Evolutionary conservation across 768 basidiomycete genomes (phyloP).

Genomic region (Rhizopogon rudus): DNA sequence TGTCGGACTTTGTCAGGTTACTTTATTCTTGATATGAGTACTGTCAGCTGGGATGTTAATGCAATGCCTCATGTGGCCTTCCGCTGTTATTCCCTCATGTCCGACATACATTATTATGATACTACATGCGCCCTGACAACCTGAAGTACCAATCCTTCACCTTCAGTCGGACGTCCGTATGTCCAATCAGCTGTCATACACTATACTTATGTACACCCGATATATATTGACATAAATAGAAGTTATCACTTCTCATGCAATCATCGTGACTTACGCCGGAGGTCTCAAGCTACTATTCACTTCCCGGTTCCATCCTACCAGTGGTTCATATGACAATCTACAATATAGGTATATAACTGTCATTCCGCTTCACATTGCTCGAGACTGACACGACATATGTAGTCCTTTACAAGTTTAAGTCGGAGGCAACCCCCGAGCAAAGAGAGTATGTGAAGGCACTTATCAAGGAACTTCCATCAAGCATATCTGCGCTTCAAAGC

Average conservation of each 20-base stretch:
- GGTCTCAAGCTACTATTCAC: background rate
- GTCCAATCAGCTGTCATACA: background rate
- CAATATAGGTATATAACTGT: background rate
- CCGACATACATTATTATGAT: too few relatives aligned
- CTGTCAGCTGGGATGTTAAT: too few relatives aligned
- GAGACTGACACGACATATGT: background rate
- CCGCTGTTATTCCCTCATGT: too few relatives aligned
- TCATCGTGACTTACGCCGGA: background rate
- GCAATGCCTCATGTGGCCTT: too few relatives aligned
- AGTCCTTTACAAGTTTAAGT: slow-evolving; percentile 8
- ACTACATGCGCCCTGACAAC: background rate
- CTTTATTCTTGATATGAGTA: too few relatives aligned
- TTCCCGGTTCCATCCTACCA: background rate
- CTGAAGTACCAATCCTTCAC: background rate
- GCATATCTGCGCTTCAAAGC: slow-evolving; percentile 6
- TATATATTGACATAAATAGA: background rate
- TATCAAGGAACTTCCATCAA: slow-evolving; percentile 1
- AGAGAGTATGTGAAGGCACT: slow-evolving; percentile 4
- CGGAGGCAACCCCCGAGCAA: slow-evolving; percentile 7
- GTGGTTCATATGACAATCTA: background rate
- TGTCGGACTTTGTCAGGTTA: too few relatives aligned
- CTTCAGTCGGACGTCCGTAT: background rate
- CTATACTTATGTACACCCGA: background rate
- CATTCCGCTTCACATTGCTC: background rate
- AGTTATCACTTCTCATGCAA: background rate